Base-by-base conservation (phyloP, 2,329 filamentous ascomycete species). In the Mollisia scopiformis region DNA sequence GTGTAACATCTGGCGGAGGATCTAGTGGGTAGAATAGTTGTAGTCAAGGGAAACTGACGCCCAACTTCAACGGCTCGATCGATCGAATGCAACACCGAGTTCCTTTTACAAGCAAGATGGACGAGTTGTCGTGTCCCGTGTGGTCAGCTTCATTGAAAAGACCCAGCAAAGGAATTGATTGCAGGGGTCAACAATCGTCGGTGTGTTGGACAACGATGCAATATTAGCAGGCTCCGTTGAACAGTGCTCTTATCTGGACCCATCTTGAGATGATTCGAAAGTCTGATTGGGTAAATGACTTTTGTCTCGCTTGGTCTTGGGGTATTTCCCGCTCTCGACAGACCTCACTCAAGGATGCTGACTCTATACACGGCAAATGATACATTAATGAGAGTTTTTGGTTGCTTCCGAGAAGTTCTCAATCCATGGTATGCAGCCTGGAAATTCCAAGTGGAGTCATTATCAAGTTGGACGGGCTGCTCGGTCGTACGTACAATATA, bases 251-350 rank as follows among this genome's bases (percentile, higher is more conserved):
- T 39, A 25, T 23, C 28, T 25, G 6, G n/a, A 49, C 25, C 11
- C 14, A 19, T 28, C 33, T 25, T 19, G 1, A 14, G 25, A 57
- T n/a, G 21, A 13, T 25, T 47, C 5, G 23, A 28, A 13, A 25
- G 11, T 47, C 23, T 46, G 52, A 31, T 55, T 43, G 52, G 52
- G 27, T 25, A 19, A 14, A 16, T 46, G 52, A 55, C 52, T 46
- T 55, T 55, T 55, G 52, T 55, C 35, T 39, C 31, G 51, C 31
- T 39, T 19, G n/a, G 23, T n/a, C 7, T 31, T 21, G 14, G 5
- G 30, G 10, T 23, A 11, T 23, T 54, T 54, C 21, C 31, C n/a
- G n/a, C 31, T 19, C 7, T 23, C 33, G 23, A 23, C 52, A 31
- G 6, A 6, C 8, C 13, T 13, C 16, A 16, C 11, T 47, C 43